phyloP scores from a whole-genome alignment of 441 rosid species.

The Sinapis alba region DNA sequence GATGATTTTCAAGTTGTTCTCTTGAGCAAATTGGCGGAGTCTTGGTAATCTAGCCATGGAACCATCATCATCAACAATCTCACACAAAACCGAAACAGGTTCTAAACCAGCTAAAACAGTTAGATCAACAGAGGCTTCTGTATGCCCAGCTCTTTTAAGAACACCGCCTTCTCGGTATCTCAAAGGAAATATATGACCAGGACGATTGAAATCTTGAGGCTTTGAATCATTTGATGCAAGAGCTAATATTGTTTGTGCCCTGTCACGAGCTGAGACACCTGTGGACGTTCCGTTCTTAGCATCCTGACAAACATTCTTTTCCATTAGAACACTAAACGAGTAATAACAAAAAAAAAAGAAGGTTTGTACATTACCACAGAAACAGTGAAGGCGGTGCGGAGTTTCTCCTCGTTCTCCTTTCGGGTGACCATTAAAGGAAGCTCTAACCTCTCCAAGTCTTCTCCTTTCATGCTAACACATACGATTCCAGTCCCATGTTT shows the following conservation, averaged over 20 bases:
- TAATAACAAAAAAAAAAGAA: neutral
- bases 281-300: constrained; percentile 59
- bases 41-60: constrained; percentile 75
- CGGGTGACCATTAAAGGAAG: constrained; percentile 65
- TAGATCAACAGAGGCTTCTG: constrained; percentile 70
- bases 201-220: constrained; percentile 61
- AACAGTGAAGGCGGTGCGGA: constrained; percentile 61
- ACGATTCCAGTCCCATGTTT: constrained; percentile 73
- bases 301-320: constrained; percentile 40
- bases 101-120: constrained; percentile 62
- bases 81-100: constrained; percentile 58
- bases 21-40: constrained; percentile 55
- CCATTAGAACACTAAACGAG: constrained; percentile 2
- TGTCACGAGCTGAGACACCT: constrained; percentile 69
- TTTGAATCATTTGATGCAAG: constrained; percentile 59
- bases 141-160: constrained; percentile 73
- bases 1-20: constrained; percentile 57
- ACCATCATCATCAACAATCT: constrained; percentile 77
- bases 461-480: constrained; percentile 66
- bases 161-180: constrained; percentile 70
- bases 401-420: constrained; percentile 65
- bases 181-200: constrained; percentile 67
- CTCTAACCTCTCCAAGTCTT: constrained; percentile 63
- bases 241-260: constrained; percentile 52
- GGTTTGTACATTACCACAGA: constrained; percentile 49